Conservation (phyloP, 805 yeast genomes). For the Isabelozyma rhagii region DNA sequence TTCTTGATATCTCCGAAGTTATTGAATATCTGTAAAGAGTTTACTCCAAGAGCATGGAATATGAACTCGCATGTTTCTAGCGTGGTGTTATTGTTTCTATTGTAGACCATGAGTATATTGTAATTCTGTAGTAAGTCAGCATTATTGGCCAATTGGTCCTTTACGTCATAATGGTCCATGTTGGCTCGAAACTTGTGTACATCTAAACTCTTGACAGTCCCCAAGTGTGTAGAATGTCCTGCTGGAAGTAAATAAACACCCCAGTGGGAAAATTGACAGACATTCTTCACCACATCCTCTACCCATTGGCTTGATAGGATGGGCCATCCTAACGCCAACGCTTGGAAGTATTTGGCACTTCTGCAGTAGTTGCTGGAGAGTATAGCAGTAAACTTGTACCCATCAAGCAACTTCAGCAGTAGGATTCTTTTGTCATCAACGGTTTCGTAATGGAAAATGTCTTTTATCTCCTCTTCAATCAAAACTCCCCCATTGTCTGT, state of each 20-base stretch:
- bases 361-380: slow-evolving; percentile 57
- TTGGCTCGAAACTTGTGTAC: slow-evolving; percentile 41
- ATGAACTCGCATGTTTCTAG: slow-evolving; percentile 39
- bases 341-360: slow-evolving; percentile 74
- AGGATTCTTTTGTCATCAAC: neutral
- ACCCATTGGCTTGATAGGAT: slow-evolving; percentile 59
- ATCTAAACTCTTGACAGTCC: slow-evolving; percentile 47
- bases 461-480: slow-evolving; percentile 29
- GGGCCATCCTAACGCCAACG: slow-evolving; percentile 85
- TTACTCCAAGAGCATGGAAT: slow-evolving; percentile 46
- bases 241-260: slow-evolving; percentile 62
- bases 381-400: slow-evolving; percentile 59
- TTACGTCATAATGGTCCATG: slow-evolving; percentile 19
- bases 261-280: slow-evolving; percentile 37
- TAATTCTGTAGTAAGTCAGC: slow-evolving; percentile 25
- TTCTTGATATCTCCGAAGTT: slow-evolving; percentile 5
- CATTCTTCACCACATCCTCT: slow-evolving; percentile 41
- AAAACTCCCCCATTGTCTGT: slow-evolving; percentile 40
- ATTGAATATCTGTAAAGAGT: slow-evolving; percentile 11
- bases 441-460: slow-evolving; percentile 16
- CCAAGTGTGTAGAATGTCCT: slow-evolving; percentile 56
- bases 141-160: slow-evolving; percentile 43
- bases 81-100: slow-evolving; percentile 22
- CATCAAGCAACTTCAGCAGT: slow-evolving; percentile 3
- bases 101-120: slow-evolving; percentile 33